Conservation (phyloP, 805 yeast genomes). For the Cyberlindnera suaveolens region DNA sequence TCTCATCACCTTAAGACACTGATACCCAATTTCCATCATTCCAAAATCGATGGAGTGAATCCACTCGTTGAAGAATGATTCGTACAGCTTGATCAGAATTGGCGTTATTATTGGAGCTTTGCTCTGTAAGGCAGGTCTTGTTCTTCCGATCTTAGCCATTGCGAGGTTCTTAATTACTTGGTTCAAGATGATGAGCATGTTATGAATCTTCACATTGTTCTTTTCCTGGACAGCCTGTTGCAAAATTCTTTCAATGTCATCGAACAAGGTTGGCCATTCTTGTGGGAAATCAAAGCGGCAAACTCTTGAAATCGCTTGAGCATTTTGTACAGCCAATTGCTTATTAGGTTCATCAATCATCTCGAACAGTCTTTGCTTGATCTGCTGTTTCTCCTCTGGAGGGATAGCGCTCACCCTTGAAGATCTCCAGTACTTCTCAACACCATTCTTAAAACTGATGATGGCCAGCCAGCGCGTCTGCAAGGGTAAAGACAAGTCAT, state of each 20-base stretch:
- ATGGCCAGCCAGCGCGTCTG: slow-evolving; percentile 82
- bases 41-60: slow-evolving; percentile 39
- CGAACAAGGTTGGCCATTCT: slow-evolving; percentile 81
- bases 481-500: slow-evolving; percentile 50
- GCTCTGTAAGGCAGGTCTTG: slow-evolving; percentile 70
- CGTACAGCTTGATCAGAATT: slow-evolving; percentile 52
- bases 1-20: slow-evolving; percentile 68
- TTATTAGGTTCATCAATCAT: slow-evolving; percentile 63
- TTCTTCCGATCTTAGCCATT: slow-evolving; percentile 75
- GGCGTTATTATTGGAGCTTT: slow-evolving; percentile 62
- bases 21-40: slow-evolving; percentile 67
- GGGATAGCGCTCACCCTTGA: slow-evolving; percentile 48
- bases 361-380: slow-evolving; percentile 52
- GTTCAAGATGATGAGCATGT: slow-evolving; percentile 60
- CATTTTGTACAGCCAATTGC: slow-evolving; percentile 75
- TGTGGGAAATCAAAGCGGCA: slow-evolving; percentile 80
- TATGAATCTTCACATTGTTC: slow-evolving; percentile 51
- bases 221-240: slow-evolving; percentile 37
- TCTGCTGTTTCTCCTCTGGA: slow-evolving; percentile 64
- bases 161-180: slow-evolving; percentile 73
- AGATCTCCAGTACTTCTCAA: slow-evolving; percentile 80
- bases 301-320: slow-evolving; percentile 73
- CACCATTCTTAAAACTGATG: slow-evolving; percentile 82
- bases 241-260: slow-evolving; percentile 44
- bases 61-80: slow-evolving; percentile 59